Evolutionary conservation across 2,329 filamentous ascomycete species (phyloP).

Genomic region (Colletotrichum sp.): DNA sequence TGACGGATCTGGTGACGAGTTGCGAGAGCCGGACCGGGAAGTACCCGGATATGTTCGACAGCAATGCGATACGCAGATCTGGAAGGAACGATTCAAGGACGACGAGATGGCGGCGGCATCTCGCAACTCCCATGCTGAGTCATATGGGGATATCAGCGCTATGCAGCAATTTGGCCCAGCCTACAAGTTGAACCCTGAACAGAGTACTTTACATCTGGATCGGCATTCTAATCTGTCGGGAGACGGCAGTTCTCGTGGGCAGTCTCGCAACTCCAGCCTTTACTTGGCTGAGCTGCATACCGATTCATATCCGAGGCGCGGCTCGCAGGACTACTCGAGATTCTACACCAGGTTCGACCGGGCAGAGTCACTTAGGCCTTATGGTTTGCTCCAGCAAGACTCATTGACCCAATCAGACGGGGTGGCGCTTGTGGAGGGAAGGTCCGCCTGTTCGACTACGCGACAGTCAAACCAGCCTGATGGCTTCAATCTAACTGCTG

Average conservation of each 20-base stretch:
- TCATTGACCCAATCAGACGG: neutral
- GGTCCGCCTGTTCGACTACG: neutral
- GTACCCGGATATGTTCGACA: neutral
- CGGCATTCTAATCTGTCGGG: neutral
- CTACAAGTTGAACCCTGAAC: neutral
- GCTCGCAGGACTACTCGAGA: neutral
- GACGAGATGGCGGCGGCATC: neutral
- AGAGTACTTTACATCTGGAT: neutral
- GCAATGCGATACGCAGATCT: neutral
- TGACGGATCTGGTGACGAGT: neutral
- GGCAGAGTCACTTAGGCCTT: neutral
- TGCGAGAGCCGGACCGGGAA: neutral
- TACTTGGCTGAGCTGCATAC: neutral
- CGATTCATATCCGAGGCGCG: neutral
- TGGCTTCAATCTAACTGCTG: conserved; percentile 7
- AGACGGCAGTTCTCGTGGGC: neutral
- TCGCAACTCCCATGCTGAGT: neutral
- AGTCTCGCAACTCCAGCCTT: neutral
- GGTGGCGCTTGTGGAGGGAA: neutral
- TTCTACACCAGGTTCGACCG: neutral
- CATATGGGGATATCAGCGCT: neutral
- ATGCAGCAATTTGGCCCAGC: neutral
- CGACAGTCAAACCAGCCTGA: neutral
- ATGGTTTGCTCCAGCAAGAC: neutral
- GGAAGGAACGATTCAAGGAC: neutral